Evolutionary conservation across 768 basidiomycete species (phyloP), one percentile per base, ranked within the genome.

Genomic region (Gyrodon lividus): DNA sequence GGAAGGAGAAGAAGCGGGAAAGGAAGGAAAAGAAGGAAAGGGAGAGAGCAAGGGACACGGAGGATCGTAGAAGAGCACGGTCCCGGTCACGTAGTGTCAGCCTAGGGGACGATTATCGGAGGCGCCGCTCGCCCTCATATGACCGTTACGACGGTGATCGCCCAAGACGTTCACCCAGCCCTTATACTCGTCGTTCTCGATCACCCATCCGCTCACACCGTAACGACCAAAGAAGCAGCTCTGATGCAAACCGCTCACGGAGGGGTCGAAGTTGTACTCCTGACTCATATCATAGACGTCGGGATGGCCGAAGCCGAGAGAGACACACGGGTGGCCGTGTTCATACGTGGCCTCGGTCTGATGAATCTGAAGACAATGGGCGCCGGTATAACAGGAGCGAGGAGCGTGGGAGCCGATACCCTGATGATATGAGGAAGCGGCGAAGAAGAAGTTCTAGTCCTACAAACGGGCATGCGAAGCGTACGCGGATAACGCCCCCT

Each of bases 1-100:
- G 88, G 66, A 77, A 78, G 59, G 77, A 84, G 45, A 75, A 81
- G 48, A 82, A 79, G 69, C 69, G 69, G 43, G 70, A 73, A 57
- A 77, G 77, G 59, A 77, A 75, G 48, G 70, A 64, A 46, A 69
- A 65, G 46, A 63, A 64, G 47, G 59, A 48, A 51, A 67, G 50
- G 40, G 49, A 43, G 60, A 48, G 38, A n/a, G 28, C 28, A 13
- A 54, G 40, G 30, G 46, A 53, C 10, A 23, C 3, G 6, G 77
- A 77, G 52, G 67, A 72, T 40, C 51, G 43, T 13, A 70, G 50
- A 72, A 58, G 73, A 62, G 48, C 49, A 28, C 56, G 59, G 39
- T 49, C 52, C 55, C 65, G 62, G 42, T 69, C 74, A 20, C 63
- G 68, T 13, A 70, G 71, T 22, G 52, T 42, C 14, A 72, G 66